Conservation (phyloP, 495 filamentous ascomycete genomes). For the Podospora didyma region DNA sequence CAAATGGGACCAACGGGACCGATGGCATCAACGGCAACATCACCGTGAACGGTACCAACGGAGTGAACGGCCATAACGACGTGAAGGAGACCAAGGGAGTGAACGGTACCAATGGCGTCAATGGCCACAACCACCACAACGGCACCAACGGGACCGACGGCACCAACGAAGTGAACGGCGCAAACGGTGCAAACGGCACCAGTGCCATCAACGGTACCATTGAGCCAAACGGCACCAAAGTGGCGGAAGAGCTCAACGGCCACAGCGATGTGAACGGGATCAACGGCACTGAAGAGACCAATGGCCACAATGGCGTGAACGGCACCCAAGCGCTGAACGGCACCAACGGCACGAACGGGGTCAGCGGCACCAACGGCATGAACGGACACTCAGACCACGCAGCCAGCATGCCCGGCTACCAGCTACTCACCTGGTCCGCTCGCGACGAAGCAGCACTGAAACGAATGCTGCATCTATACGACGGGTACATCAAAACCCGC, state of each 20-base stretch:
- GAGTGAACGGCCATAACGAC: too few species aligned
- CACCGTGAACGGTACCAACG: too few species aligned
- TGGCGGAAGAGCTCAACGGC: too few species aligned
- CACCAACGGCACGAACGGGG: conserved; percentile 4
- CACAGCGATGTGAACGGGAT: not conserved
- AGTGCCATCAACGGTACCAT: not conserved
- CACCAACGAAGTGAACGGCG: not conserved
- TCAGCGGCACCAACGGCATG: conserved; percentile 9
- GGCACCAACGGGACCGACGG: not conserved
- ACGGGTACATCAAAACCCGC: conserved; percentile 6
- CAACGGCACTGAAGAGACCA: not conserved
- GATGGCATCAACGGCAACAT: too few species aligned
- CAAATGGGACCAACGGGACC: not conserved
- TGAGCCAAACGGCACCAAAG: not conserved
- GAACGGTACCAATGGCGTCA: too few species aligned
- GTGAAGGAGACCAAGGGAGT: too few species aligned
- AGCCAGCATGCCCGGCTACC: too few species aligned
- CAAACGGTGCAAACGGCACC: conserved; percentile 7
- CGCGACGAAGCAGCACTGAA: conserved; percentile 24
- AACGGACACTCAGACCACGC: too few species aligned
- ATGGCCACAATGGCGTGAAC: too few species aligned
- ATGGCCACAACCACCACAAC: not conserved
- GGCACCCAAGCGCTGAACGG: too few species aligned
- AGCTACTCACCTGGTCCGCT: conserved; percentile 27
- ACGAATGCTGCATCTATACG: conserved; percentile 12